These are phyloP conservation scores for Leishmania guyanensis DNA, from an alignment of 208 protist genomes.

Conservation along the genomic window DNA sequence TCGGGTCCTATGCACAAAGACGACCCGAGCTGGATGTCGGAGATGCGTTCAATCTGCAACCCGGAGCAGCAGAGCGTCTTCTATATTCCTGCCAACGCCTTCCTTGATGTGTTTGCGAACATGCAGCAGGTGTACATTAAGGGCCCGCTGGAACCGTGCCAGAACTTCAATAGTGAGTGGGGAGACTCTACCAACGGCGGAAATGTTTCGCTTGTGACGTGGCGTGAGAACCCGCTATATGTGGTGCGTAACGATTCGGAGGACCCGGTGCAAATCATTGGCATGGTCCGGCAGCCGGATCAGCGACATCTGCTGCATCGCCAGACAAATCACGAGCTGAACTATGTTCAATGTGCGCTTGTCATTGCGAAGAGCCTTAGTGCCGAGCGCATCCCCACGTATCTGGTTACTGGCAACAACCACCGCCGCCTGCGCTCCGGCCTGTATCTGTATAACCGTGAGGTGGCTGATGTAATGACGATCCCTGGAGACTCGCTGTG, in stretches of 20 bases:
- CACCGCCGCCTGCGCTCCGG: conserved; percentile 71
- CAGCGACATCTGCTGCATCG: conserved; percentile 75
- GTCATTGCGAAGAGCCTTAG: conserved; percentile 49
- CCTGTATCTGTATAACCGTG: conserved; percentile 63
- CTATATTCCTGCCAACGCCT: conserved; percentile 66
- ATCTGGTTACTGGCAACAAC: conserved; percentile 83
- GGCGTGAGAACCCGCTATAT: conserved; percentile 79
- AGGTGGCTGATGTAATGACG: conserved; percentile 68
- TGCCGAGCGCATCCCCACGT: conserved; percentile 57
- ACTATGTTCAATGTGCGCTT: conserved; percentile 77
- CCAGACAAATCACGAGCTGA: conserved; percentile 57
- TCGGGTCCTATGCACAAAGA: conserved; percentile 64
- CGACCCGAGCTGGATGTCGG: conserved; percentile 53
- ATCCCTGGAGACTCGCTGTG: conserved; percentile 68
- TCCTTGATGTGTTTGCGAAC: conserved; percentile 53
- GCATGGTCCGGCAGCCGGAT: conserved; percentile 77
- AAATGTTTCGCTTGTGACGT: conserved; percentile 62
- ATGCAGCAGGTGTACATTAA: conserved; percentile 50
- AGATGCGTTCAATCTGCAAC: conserved; percentile 47
- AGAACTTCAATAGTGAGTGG: conserved; percentile 81
- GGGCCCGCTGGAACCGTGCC: conserved; percentile 38
- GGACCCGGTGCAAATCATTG: conserved; percentile 66
- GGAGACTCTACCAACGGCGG: conserved; percentile 61
- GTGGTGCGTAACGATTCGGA: conserved; percentile 46
- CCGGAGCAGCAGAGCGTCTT: conserved; percentile 48